These are phyloP conservation scores for Dendrocalamus latiflorus DNA, from an alignment of 202 grass and related monocot genomes.

Conservation along the genomic window DNA sequence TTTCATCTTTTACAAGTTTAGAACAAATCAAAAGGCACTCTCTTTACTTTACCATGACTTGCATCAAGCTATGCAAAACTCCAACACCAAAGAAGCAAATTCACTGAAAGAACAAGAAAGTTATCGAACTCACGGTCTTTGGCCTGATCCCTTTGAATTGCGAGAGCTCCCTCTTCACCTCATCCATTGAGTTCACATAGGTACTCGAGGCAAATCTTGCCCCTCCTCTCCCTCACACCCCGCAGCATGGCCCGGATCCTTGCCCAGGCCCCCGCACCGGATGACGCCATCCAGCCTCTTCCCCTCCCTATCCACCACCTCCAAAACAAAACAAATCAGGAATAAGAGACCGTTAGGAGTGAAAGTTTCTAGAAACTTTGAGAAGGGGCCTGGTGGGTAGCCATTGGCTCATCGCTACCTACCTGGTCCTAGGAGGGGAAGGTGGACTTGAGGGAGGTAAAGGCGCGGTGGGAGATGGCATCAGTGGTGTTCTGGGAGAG, in stretches of 20 bases:
- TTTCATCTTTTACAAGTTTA: not conserved
- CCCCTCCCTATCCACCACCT: conserved; percentile 65
- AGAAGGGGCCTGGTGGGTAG: not conserved
- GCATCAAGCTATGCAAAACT: not conserved
- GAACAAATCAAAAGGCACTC: not conserved
- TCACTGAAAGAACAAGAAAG: not conserved
- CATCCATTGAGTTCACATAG: conserved; percentile 47
- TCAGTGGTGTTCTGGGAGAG: conserved; percentile 96
- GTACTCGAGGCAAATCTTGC: conserved; percentile 78
- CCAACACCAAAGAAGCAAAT: not conserved
- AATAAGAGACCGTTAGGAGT: not conserved
- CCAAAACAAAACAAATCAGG: not conserved
- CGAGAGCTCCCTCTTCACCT: conserved; percentile 76
- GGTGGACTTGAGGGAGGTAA: conserved; percentile 62
- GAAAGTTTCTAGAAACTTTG: not conserved
- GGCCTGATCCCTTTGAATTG: conserved; percentile 93
- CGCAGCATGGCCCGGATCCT: conserved; percentile 71
- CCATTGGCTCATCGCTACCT: not conserved
- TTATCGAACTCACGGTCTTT: conserved; percentile 62
- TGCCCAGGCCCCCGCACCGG: conserved; percentile 66
- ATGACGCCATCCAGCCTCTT: conserved; percentile 67
- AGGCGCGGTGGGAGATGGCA: conserved; percentile 67
- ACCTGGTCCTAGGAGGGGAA: conserved; percentile 85
- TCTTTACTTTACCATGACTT: not conserved
- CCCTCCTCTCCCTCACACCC: conserved; percentile 55